Base-by-base conservation (phyloP, 805 yeast genomes). In the Saturnispora hagleri region DNA sequence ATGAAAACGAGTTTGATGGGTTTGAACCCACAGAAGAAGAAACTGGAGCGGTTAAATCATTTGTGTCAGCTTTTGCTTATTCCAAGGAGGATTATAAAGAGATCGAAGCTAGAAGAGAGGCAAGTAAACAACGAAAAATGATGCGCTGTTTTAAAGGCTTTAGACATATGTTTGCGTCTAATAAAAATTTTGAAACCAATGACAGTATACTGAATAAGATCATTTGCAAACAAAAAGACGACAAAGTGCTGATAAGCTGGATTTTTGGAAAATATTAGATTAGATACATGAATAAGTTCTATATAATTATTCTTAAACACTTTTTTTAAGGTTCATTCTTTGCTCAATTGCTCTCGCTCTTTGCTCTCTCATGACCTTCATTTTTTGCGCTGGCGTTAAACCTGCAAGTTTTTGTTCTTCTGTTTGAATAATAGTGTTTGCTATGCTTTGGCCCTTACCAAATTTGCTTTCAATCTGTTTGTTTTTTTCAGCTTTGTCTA, bases 291-390 rank as follows among this genome's bases (percentile, higher is more conserved):
- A 8, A 6, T 12, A 36, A 36, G 17, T 36, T 33, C 6, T 24
- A 15, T 24, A n/a, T 18, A 22, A 17, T n/a, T 17, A 35, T 10
- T 22, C 22, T 26, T 46, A 35, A n/a, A 35, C 40, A 35, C 18
- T 13, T 38, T 20, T 18, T 46, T 60, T 67, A 51, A 38, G 22
- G 22, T 70, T 74, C 60, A 87, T 60, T 58, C 99, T 74, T 0
- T 91, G 96, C 65, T 93, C 98, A 0, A 96, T 97, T 0, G 99
- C 99, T 51, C 98, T 76, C 0, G 97, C 97, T 51, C 98, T 74
- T 62, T 90, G 90, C 61, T 93, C 99, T 54, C 99, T 79, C 86
- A 90, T 89, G 20, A 93, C 69, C 60, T 82, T 77, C 75, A 76
- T 74, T 60, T 80, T 76, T 57, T 90, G 97, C 26, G 81, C 88